These are phyloP conservation scores for Malus orientalis DNA, from an alignment of 306 rosid species.

Conservation along the genomic window DNA sequence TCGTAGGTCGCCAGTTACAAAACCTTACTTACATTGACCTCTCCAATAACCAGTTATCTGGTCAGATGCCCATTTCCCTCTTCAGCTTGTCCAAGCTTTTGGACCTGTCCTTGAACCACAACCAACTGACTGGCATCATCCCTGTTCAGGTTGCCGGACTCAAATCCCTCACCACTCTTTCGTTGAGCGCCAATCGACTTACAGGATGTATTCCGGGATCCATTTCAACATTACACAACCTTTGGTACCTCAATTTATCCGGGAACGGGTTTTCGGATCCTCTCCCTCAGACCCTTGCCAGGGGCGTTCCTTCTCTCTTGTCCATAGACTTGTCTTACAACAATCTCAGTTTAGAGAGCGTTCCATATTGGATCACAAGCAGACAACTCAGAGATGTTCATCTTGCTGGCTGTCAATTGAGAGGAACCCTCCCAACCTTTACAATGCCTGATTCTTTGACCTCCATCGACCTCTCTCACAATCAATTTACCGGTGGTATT, in stretches of 20 bases:
- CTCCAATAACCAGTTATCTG: conserved; percentile 60
- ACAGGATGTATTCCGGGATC: conserved; percentile 63
- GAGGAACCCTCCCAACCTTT: conserved; percentile 67
- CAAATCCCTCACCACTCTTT: conserved; percentile 60
- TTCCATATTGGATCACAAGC: conserved; percentile 81
- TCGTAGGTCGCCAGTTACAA: conserved; percentile 39
- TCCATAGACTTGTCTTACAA: conserved; percentile 85
- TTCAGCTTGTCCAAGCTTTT: conserved; percentile 52
- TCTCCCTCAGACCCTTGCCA: conserved; percentile 45
- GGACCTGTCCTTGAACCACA: conserved; percentile 67
- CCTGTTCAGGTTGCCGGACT: conserved; percentile 63
- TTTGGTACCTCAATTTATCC: conserved; percentile 81
- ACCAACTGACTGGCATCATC: conserved; percentile 68
- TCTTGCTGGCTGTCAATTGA: conserved; percentile 77
- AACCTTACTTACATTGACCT: conserved; percentile 63
- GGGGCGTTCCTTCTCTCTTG: conserved; percentile 70
- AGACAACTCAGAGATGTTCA: conserved; percentile 59
- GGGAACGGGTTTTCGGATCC: conserved; percentile 66
- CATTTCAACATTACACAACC: conserved; percentile 62
- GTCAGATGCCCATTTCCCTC: conserved; percentile 62
- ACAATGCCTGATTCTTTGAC: conserved; percentile 47
- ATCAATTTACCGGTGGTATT: conserved; percentile 47
- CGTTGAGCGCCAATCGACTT: conserved; percentile 58
- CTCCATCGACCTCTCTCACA: conserved; percentile 82
- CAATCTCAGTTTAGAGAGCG: conserved; percentile 59